Percentiles rank a stretch among this genome's conserved stretches.
phyloP scores from a whole-genome alignment of 2,329 filamentous ascomycete species.

The Sordariomycetes sp. region DNA sequence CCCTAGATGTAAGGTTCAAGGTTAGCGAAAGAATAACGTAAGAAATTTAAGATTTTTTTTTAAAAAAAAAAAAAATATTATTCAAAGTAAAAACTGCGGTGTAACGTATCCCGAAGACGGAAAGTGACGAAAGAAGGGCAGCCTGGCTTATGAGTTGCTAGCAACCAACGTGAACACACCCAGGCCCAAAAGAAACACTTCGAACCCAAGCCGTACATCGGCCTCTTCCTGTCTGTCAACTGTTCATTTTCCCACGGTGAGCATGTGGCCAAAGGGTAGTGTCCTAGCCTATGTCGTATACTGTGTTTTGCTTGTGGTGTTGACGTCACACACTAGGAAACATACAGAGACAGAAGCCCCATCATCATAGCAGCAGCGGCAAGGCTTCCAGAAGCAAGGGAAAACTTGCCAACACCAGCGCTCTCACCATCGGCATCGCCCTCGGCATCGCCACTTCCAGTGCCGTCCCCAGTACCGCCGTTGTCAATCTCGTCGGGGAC shows the following conservation, averaged over 20 bases:
- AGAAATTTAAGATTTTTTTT: too few relatives aligned
- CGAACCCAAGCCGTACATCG: too few relatives aligned
- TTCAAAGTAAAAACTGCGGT: not conserved
- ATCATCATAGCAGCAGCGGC: conserved; percentile 2
- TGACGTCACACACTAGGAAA: not conserved
- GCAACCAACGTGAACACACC: not conserved
- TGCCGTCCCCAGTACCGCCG: conserved; percentile 4
- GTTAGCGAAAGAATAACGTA: too few relatives aligned
- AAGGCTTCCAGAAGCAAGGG: conserved; percentile 1
- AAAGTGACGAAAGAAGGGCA: not conserved
- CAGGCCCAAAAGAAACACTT: too few relatives aligned
- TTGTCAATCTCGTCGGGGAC: conserved; percentile 4
- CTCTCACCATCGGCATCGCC: conserved; percentile 1
- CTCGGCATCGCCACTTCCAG: conserved; percentile 1
- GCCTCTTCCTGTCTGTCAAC: too few relatives aligned
- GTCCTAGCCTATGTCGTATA: too few relatives aligned
- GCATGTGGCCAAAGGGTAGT: too few relatives aligned
- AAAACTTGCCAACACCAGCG: not conserved
- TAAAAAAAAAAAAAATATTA: too few relatives aligned
- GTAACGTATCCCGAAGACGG: not conserved
- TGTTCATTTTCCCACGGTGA: too few relatives aligned
- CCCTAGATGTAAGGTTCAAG: too few relatives aligned
- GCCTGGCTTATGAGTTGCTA: not conserved
- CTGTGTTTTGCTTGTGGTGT: too few relatives aligned
- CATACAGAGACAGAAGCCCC: conserved; percentile 2